These are phyloP conservation scores for Euphorbia celastroides DNA, from an alignment of 441 rosid genomes.

Conservation along the genomic window DNA sequence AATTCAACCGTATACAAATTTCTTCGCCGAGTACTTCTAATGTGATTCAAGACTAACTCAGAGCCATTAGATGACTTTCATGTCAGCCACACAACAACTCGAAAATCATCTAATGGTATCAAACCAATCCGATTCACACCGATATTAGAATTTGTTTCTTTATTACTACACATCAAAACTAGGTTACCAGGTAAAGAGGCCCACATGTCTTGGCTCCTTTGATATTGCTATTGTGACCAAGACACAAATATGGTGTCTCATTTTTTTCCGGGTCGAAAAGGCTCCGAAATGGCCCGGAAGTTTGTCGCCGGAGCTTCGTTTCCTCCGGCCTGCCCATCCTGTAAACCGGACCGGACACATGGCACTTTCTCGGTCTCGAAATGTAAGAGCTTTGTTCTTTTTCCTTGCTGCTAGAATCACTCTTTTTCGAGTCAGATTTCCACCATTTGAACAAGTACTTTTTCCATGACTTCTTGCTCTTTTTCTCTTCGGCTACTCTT, in stretches of 20 bases:
- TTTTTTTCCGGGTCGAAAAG: conserved; percentile 37
- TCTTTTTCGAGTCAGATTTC: conserved; percentile 38
- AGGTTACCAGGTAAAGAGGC: conserved; percentile 50
- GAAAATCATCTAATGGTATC: too few species aligned
- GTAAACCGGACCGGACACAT: conserved; percentile 41
- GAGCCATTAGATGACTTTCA: not conserved
- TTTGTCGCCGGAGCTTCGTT: conserved; percentile 24
- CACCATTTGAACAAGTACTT: conserved; percentile 43
- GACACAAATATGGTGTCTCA: conserved; percentile 34
- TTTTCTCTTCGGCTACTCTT: conserved; percentile 21
- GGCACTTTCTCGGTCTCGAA: conserved; percentile 30
- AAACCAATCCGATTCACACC: not conserved
- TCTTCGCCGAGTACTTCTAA: not conserved
- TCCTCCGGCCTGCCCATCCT: conserved; percentile 21
- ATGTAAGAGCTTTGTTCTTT: conserved; percentile 16
- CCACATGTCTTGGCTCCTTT: conserved; percentile 37
- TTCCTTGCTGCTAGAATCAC: conserved; percentile 17
- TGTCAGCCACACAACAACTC: not conserved
- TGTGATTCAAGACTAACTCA: not conserved
- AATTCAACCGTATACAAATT: too few species aligned
- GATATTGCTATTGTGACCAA: conserved; percentile 23
- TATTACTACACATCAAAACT: not conserved
- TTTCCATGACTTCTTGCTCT: conserved; percentile 46
- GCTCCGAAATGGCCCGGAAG: conserved; percentile 34
- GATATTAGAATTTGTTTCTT: not conserved